Conservation (phyloP, 164 flowering plant genomes). For the Chloranthus sessilifolius region DNA sequence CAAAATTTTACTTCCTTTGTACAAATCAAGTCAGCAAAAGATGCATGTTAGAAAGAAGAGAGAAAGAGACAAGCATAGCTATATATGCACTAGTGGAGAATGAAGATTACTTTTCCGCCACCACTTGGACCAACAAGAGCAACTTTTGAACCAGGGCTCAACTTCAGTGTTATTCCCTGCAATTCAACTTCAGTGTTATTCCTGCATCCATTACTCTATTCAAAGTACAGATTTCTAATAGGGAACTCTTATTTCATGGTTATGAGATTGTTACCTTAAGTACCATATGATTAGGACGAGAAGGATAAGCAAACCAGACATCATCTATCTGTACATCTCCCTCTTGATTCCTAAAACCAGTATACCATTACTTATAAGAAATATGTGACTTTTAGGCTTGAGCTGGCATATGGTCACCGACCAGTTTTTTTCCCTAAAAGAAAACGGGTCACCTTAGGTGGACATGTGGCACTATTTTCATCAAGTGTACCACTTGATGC, state of each 20-base stretch:
- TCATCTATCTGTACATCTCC: slow-evolving; percentile 89
- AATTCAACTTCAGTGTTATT: too few relatives aligned
- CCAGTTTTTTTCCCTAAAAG: too few relatives aligned
- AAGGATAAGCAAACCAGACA: slow-evolving; percentile 98
- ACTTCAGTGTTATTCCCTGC: slow-evolving; percentile 74
- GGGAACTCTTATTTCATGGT: background rate
- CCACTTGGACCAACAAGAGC: slow-evolving; percentile 99
- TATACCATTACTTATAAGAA: background rate
- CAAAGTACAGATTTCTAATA: too few relatives aligned
- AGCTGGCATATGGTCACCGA: too few relatives aligned
- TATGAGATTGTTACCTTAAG: slow-evolving; percentile 56
- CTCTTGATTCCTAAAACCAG: slow-evolving; percentile 51
- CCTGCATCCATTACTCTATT: too few relatives aligned
- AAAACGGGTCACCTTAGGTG: too few relatives aligned
- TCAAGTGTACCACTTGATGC: too few relatives aligned
- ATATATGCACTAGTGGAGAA: background rate
- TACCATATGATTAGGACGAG: slow-evolving; percentile 85
- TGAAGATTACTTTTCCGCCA: slow-evolving; percentile 77
- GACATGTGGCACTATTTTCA: too few relatives aligned
- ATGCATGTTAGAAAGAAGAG: background rate
- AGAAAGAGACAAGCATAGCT: background rate
- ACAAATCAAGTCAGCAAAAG: too few relatives aligned
- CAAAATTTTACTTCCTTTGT: too few relatives aligned
- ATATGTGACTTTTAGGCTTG: background rate
- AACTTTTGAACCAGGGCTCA: slow-evolving; percentile 83